Conservation (phyloP, 345 rosid genomes). For the Lumnitzera littorea region DNA sequence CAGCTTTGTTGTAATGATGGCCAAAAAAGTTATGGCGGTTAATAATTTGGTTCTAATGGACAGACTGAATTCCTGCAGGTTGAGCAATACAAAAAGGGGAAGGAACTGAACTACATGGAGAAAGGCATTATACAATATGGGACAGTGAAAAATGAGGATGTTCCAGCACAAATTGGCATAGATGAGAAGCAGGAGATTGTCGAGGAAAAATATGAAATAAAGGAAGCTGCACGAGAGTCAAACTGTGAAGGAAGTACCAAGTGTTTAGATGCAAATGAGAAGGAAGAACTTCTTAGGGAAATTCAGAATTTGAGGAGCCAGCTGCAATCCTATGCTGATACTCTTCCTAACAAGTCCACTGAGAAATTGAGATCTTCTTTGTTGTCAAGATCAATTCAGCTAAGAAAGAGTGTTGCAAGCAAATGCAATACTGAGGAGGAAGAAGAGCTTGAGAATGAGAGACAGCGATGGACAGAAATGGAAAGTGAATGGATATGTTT, state of each 20-base stretch:
- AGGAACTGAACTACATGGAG: conserved; percentile 10
- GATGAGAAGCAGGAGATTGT: conserved; percentile 15
- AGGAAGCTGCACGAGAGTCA: conserved; percentile 40
- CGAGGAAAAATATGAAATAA: conserved; percentile 33
- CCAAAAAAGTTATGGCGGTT: background rate
- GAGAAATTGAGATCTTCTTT: conserved; percentile 67
- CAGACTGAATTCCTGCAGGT: conserved; percentile 31
- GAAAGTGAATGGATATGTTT: conserved; percentile 94
- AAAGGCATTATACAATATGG: conserved; percentile 23
- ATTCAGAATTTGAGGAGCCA: conserved; percentile 57
- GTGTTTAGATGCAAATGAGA: conserved; percentile 44
- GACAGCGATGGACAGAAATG: conserved; percentile 86
- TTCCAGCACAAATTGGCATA: conserved; percentile 19
- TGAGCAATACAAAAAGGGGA: conserved; percentile 43
- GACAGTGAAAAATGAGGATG: conserved; percentile 16
- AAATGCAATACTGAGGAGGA: conserved; percentile 21
- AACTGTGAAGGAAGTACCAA: conserved; percentile 15
- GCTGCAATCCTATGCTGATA: conserved; percentile 41
- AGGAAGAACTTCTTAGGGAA: conserved; percentile 76
- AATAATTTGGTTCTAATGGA: background rate
- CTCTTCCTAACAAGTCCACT: conserved; percentile 44
- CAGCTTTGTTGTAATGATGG: background rate
- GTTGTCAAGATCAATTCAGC: conserved; percentile 58
- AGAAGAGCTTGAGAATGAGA: conserved; percentile 64
- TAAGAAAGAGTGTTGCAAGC: conserved; percentile 38